A percentile compares a stretch with the other conserved stretches of the same genome.
These are phyloP conservation scores for Starmerella apicola DNA, from an alignment of 805 yeast genomes.

Conservation along the genomic window DNA sequence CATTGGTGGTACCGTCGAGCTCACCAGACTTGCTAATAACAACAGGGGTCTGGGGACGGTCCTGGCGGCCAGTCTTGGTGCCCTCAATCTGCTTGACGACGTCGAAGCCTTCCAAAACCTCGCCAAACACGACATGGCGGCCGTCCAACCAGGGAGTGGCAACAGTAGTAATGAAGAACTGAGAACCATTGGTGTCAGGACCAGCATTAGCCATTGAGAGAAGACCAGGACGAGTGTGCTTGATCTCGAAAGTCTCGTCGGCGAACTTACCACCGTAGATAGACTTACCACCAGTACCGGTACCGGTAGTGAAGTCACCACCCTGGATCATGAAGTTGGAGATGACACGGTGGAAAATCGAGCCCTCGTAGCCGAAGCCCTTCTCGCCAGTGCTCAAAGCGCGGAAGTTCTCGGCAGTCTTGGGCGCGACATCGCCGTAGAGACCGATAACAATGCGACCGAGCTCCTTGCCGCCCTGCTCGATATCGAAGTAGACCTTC, in stretches of 20 bases:
- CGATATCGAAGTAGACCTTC: slow-evolving; percentile 74
- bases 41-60: slow-evolving; percentile 57
- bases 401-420: slow-evolving; percentile 80
- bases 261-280: slow-evolving; percentile 60
- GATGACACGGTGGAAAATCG: slow-evolving; percentile 64
- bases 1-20: slow-evolving; percentile 21
- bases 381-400: slow-evolving; percentile 68
- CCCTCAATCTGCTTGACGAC: slow-evolving; percentile 62
- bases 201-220: slow-evolving; percentile 74
- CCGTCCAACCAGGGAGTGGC: slow-evolving; percentile 87
- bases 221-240: slow-evolving; percentile 49
- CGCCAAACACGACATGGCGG: slow-evolving; percentile 92
- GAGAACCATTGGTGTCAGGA: slow-evolving; percentile 67
- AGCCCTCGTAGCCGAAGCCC: slow-evolving; percentile 48
- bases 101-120: slow-evolving; percentile 74
- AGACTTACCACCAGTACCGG: slow-evolving; percentile 67
- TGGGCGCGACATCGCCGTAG: slow-evolving; percentile 76
- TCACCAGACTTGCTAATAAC: slow-evolving; percentile 64
- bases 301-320: slow-evolving; percentile 58
- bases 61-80: slow-evolving; percentile 56
- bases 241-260: slow-evolving; percentile 62
- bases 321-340: slow-evolving; percentile 73
- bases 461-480: slow-evolving; percentile 60
- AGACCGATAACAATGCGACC: slow-evolving; percentile 83
- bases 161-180: slow-evolving; percentile 89